Conservation (phyloP, 129 eudicot species). For the Artemisia argyi region DNA sequence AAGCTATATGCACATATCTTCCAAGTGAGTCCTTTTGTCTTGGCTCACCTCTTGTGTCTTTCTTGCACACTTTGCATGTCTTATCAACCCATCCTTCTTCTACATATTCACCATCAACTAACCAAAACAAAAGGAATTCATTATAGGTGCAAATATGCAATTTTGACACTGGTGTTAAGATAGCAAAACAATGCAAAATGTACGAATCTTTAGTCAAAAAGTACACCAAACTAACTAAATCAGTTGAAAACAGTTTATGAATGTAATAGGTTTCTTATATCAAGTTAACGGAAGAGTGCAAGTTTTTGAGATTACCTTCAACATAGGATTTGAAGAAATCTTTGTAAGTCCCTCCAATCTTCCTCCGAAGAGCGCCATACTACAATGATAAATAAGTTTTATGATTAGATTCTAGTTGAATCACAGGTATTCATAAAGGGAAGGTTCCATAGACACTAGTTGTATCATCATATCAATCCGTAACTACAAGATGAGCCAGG, state of each 20-base stretch:
- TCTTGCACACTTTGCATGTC: constrained; percentile 94
- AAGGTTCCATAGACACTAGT: no score
- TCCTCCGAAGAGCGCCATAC: constrained; percentile 99
- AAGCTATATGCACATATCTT: constrained; percentile 85
- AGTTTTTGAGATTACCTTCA: constrained; percentile 55
- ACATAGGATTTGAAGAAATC: constrained; percentile 98
- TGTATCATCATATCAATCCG: no score
- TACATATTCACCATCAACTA: constrained; percentile 90
- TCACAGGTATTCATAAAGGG: background rate
- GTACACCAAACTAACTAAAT: background rate
- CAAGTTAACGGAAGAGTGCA: background rate
- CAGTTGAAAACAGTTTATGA: background rate
- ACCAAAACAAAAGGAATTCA: constrained; percentile 5
- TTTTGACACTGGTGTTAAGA: no score
- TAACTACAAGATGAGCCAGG: no score
- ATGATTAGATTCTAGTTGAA: background rate
- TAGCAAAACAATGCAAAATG: no score
- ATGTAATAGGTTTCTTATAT: background rate
- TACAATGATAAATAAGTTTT: constrained; percentile 18
- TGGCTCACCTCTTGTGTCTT: constrained; percentile 79
- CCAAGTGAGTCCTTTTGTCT: constrained; percentile 87
- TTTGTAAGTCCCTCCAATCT: constrained; percentile 97
- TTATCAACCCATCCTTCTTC: constrained; percentile 99
- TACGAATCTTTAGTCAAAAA: no score
- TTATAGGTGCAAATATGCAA: background rate